Conservation (phyloP, 495 filamentous ascomycete species). For the Aspergillus wentii region DNA sequence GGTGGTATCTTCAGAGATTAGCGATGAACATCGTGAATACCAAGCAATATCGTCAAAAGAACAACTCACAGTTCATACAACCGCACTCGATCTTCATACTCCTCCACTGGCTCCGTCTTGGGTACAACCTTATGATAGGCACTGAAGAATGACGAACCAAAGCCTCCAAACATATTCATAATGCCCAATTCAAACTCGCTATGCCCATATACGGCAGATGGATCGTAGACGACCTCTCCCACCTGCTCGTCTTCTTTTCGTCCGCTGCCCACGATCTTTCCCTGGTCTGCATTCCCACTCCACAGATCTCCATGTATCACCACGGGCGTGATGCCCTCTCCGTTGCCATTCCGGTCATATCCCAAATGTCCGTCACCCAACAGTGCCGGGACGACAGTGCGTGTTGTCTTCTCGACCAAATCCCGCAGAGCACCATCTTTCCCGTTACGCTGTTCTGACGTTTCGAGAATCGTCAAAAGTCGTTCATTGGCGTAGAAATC, state of each 20-base stretch:
- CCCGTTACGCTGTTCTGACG: slow-evolving; percentile 57
- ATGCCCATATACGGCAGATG: slow-evolving; percentile 75
- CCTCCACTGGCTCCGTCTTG: slow-evolving; percentile 75
- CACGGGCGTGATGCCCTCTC: slow-evolving; percentile 59
- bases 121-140: slow-evolving; percentile 71
- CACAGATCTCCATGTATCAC: slow-evolving; percentile 89
- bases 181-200: slow-evolving; percentile 88
- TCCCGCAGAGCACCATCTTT: slow-evolving; percentile 52
- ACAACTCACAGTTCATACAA: slow-evolving; percentile 76
- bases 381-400: slow-evolving; percentile 63
- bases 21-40: background rate
- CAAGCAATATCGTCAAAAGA: background rate
- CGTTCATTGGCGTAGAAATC: slow-evolving; percentile 78
- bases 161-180: slow-evolving; percentile 95
- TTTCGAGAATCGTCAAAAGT: slow-evolving; percentile 56
- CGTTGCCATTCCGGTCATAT: slow-evolving; percentile 36
- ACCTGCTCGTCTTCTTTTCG: slow-evolving; percentile 32
- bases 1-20: slow-evolving; percentile 62
- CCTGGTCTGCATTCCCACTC: slow-evolving; percentile 77
- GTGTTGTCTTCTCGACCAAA: slow-evolving; percentile 58
- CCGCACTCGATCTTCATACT: slow-evolving; percentile 75
- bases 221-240: slow-evolving; percentile 83
- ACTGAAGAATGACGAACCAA: slow-evolving; percentile 62
- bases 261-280: slow-evolving; percentile 49
- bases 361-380: slow-evolving; percentile 63